Evolutionary conservation across 1,139 yeast genomes (phyloP).

Genomic region (Suhomyces ambrosiae): DNA sequence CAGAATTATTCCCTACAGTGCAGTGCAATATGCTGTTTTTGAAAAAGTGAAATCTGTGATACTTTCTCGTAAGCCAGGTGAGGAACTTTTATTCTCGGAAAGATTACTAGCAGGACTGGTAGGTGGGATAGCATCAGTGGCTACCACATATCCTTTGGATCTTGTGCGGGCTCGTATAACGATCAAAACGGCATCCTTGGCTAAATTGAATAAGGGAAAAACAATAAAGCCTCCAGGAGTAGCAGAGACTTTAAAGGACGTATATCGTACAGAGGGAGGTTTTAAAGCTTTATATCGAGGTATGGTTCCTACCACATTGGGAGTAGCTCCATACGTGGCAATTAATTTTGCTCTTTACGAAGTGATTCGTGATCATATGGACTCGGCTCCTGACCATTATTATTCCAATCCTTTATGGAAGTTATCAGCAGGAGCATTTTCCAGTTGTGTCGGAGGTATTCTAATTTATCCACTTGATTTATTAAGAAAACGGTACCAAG

Average conservation of each 20-base stretch:
- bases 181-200: constrained; percentile 80
- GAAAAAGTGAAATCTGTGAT: constrained; percentile 63
- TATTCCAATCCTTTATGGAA: constrained; percentile 56
- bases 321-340: constrained; percentile 96
- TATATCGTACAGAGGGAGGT: constrained; percentile 82
- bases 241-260: constrained; percentile 54
- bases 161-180: constrained; percentile 87
- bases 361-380: constrained; percentile 62
- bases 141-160: constrained; percentile 89
- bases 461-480: constrained; percentile 90
- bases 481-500: constrained; percentile 86
- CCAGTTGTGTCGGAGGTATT: constrained; percentile 72
- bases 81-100: constrained; percentile 42
- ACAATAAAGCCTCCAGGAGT: constrained; percentile 67
- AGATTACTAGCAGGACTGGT: constrained; percentile 75
- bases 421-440: constrained; percentile 76
- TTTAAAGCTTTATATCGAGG: constrained; percentile 79
- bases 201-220: constrained; percentile 50
- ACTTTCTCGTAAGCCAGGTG: constrained; percentile 32
- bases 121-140: constrained; percentile 81
- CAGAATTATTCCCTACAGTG: constrained; percentile 89
- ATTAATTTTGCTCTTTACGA: constrained; percentile 91
- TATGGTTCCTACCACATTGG: constrained; percentile 81
- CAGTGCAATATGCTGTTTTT: constrained; percentile 89
- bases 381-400: constrained; percentile 30